These are phyloP conservation scores for Aspergillus thermomutatus DNA, from an alignment of 2,329 filamentous ascomycete species.

Conservation along the genomic window DNA sequence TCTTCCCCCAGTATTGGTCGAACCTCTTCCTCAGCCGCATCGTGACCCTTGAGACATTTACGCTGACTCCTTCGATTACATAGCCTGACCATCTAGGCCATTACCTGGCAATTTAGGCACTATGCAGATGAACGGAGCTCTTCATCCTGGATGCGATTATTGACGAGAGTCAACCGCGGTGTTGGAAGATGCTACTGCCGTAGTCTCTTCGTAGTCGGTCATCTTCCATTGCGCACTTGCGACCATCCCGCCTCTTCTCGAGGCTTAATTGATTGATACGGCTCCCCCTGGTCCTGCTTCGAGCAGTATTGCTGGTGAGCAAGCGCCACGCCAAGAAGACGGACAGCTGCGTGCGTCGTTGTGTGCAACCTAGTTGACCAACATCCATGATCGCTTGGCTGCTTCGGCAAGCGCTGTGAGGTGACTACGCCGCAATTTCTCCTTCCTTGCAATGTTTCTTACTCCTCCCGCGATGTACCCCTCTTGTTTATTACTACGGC, in stretches of 20 bases:
- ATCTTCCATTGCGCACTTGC: not conserved
- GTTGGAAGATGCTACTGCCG: not conserved
- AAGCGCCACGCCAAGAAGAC: conserved; percentile 34
- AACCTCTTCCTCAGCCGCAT: not conserved
- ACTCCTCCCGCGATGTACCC: not conserved
- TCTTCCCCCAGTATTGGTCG: too few relatives aligned
- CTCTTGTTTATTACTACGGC: not conserved
- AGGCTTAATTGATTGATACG: conserved; percentile 6
- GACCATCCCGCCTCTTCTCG: not conserved
- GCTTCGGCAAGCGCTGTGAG: conserved; percentile 9
- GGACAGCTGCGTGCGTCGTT: conserved; percentile 19
- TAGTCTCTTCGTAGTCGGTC: not conserved
- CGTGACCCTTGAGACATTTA: not conserved
- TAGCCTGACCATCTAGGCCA: not conserved
- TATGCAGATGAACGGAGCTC: not conserved
- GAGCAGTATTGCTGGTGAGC: conserved; percentile 9
- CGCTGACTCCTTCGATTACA: not conserved
- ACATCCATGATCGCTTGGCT: conserved; percentile 5
- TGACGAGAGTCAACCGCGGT: not conserved
- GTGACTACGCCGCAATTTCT: conserved; percentile 21
- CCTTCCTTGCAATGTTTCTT: not conserved
- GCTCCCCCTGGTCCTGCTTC: not conserved
- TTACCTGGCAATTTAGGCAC: not conserved
- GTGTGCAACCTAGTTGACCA: conserved; percentile 7
- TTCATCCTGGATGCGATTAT: not conserved